These are phyloP conservation scores for Umbelopsis isabellina DNA, from an alignment of 192 early-diverging fungal species.

Conservation along the genomic window DNA sequence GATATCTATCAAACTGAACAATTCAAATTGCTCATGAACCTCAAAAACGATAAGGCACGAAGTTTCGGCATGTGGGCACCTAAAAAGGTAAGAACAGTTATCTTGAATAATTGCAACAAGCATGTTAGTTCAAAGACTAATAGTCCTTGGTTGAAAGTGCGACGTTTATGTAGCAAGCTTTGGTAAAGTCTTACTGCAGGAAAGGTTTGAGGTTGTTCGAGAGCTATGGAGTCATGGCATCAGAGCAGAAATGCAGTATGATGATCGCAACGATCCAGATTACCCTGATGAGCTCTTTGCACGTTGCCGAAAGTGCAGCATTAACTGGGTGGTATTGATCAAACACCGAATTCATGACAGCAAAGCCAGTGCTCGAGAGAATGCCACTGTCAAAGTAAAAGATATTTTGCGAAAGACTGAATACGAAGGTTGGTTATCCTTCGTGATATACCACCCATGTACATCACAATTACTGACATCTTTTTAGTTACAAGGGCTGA, in stretches of 20 bases:
- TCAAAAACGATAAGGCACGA: conserved; percentile 45
- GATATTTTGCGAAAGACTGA: conserved; percentile 74
- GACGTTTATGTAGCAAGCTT: conserved; percentile 84
- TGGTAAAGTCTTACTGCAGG: conserved; percentile 69
- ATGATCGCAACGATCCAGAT: conserved; percentile 65
- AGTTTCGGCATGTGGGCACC: conserved; percentile 54
- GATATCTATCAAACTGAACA: conserved; percentile 60
- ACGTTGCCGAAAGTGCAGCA: conserved; percentile 66
- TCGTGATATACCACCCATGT: too few species aligned
- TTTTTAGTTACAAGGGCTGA: conserved; percentile 51
- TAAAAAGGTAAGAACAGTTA: conserved; percentile 39
- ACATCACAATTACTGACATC: neutral
- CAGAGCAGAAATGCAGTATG: conserved; percentile 79
- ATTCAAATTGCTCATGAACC: conserved; percentile 36
- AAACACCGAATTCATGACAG: conserved; percentile 56
- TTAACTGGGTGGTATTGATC: conserved; percentile 82
- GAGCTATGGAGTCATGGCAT: conserved; percentile 82
- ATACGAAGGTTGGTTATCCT: conserved; percentile 48
- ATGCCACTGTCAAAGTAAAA: conserved; percentile 68
- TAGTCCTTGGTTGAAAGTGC: conserved; percentile 44
- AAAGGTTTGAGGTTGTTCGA: conserved; percentile 74
- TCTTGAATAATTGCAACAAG: neutral
- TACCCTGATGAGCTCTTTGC: conserved; percentile 67
- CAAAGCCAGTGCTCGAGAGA: conserved; percentile 35
- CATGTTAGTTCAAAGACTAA: conserved; percentile 24